Conservation (phyloP, 2,329 filamentous ascomycete genomes). For the Endothia cerciana region DNA sequence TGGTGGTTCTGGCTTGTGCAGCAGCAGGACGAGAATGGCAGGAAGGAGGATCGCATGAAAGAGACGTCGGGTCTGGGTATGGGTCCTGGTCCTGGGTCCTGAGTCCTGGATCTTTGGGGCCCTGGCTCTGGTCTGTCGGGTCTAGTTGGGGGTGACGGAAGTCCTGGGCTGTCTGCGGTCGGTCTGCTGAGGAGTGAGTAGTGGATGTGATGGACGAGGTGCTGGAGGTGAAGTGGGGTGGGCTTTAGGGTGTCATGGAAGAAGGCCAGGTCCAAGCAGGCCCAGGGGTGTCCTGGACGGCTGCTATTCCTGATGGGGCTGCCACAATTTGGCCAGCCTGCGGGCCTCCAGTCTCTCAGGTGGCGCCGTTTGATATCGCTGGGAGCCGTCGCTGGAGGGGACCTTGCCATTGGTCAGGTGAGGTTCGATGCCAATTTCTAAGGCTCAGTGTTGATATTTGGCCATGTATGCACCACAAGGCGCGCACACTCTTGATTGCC, state of each 20-base stretch:
- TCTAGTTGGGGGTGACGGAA: slow-evolving; percentile 4
- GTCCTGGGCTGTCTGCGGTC: not conserved
- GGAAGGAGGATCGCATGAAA: slow-evolving; percentile 13
- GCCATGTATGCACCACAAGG: not conserved
- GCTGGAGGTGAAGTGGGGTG: not conserved
- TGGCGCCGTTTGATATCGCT: not conserved
- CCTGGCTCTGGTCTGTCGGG: not conserved
- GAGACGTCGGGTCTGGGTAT: slow-evolving; percentile 6
- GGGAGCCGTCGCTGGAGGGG: not conserved
- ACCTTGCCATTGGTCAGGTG: not conserved
- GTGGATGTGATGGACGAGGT: not conserved
- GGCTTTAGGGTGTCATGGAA: slow-evolving; percentile 1
- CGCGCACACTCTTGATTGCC: not conserved
- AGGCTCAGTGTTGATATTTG: not conserved
- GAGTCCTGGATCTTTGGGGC: slow-evolving; percentile 5
- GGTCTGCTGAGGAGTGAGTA: slow-evolving; percentile 3
- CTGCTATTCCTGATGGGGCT: slow-evolving; percentile 7
- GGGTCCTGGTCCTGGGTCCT: slow-evolving; percentile 7
- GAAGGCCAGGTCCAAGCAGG: slow-evolving; percentile 4
- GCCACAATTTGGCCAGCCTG: slow-evolving; percentile 3
- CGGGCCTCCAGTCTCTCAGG: not conserved
- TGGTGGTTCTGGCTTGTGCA: slow-evolving; percentile 3
- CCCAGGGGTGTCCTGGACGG: slow-evolving; percentile 7
- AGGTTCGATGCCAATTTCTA: not conserved
- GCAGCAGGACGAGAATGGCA: slow-evolving; percentile 10